Conservation (phyloP, 208 protist species). For the Leptomonas seymouri region DNA sequence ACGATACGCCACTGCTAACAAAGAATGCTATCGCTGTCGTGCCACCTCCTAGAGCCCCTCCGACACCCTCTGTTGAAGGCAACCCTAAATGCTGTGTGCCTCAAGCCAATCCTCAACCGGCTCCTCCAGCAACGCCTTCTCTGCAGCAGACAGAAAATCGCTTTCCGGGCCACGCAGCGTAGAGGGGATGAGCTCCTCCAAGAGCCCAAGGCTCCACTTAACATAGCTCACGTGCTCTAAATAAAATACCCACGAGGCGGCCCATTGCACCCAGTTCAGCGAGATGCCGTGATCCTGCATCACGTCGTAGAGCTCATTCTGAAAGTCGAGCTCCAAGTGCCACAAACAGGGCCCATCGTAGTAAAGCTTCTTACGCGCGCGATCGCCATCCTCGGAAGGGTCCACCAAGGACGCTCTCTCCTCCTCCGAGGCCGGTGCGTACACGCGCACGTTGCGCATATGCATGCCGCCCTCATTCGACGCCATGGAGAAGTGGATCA, state of each 20-base stretch:
- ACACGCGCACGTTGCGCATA: conserved; percentile 89
- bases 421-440: conserved; percentile 32
- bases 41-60: too few relatives aligned
- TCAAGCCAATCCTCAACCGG: conserved; percentile 68
- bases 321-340: conserved; percentile 83
- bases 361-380: conserved; percentile 60
- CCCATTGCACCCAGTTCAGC: conserved; percentile 78
- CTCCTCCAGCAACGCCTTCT: conserved; percentile 54
- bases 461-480: conserved; percentile 81
- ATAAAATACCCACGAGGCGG: conserved; percentile 78
- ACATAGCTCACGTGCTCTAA: conserved; percentile 71
- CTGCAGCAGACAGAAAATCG: conserved; percentile 62
- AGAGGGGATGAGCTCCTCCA: conserved; percentile 70
- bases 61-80: too few relatives aligned
- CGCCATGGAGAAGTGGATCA: conserved; percentile 82
- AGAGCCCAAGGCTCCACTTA: conserved; percentile 63
- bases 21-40: too few relatives aligned
- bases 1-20: too few relatives aligned
- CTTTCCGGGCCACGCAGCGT: conserved; percentile 53
- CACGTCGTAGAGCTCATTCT: conserved; percentile 85
- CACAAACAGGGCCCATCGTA: conserved; percentile 87
- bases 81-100: conserved; percentile 32
- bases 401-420: conserved; percentile 31
- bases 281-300: conserved; percentile 86
- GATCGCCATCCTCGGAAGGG: conserved; percentile 51